A percentile compares a stretch with the other conserved stretches of the same genome.
phyloP scores from a whole-genome alignment of 495 filamentous ascomycete species.

The Aspergillus haitiensis region DNA sequence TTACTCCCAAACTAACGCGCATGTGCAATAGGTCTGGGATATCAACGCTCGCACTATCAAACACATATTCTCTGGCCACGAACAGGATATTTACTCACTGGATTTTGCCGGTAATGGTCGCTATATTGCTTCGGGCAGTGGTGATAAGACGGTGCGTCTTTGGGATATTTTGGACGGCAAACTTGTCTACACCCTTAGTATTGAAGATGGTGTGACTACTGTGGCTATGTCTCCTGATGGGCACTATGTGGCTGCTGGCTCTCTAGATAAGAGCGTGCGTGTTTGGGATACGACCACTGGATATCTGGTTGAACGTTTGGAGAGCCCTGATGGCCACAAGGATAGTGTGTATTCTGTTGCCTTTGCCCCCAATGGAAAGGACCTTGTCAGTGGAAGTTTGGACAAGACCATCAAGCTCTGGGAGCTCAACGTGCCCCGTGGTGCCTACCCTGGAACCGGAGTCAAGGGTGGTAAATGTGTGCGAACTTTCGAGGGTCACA shows the following conservation, averaged over 20 bases:
- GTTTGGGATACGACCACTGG: slow-evolving; percentile 84
- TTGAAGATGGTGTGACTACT: slow-evolving; percentile 88
- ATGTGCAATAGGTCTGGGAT: slow-evolving; percentile 74
- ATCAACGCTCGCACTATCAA: slow-evolving; percentile 73
- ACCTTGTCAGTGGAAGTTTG: slow-evolving; percentile 84
- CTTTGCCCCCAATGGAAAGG: slow-evolving; percentile 83
- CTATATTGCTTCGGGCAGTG: slow-evolving; percentile 85
- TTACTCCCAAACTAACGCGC: slow-evolving; percentile 1
- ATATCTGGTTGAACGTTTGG: slow-evolving; percentile 78
- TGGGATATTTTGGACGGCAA: slow-evolving; percentile 81
- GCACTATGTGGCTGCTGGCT: slow-evolving; percentile 82
- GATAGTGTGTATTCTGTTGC: slow-evolving; percentile 92
- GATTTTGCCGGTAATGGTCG: slow-evolving; percentile 86
- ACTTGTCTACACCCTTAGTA: slow-evolving; percentile 73
- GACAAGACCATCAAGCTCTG: slow-evolving; percentile 97
- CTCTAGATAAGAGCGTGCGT: slow-evolving; percentile 84
- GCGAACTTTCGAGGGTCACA: slow-evolving; percentile 88
- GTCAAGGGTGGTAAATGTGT: slow-evolving; percentile 78
- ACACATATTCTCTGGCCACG: slow-evolving; percentile 80
- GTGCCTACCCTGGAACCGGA: slow-evolving; percentile 57
- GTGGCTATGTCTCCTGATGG: slow-evolving; percentile 90
- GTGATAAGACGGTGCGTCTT: slow-evolving; percentile 82
- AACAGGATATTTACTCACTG: slow-evolving; percentile 92
- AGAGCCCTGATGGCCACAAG: slow-evolving; percentile 84
- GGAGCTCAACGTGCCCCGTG: slow-evolving; percentile 74